Base-by-base conservation (phyloP, 345 rosid species). In the Bruguiera sexangula region DNA sequence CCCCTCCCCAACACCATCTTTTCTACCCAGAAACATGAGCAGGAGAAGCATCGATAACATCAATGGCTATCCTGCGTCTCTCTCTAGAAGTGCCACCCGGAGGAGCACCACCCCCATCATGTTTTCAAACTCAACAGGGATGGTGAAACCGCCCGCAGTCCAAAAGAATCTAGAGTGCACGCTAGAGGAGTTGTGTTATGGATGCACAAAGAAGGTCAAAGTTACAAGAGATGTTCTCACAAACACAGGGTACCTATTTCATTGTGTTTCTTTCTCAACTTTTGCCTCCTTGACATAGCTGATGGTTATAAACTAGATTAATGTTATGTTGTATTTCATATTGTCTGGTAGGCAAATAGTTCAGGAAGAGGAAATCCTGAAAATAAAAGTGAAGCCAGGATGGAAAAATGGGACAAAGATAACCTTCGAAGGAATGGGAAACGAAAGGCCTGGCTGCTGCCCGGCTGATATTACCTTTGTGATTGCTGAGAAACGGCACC, bases 401-500 rank as follows among this genome's bases (percentile, higher is more conserved):
- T 93, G 98, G 98, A 91, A 80, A 74, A 79, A 74, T 16, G 96
- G 97, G 55, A 93, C 96, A 0, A 86, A 78, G 81, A 79, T 89
- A 19, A 93, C 97, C 57, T 93, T 93, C n/a, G 87, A 89, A 80
- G 92, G 94, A 5, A 86, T 73, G 85, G 97, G 91, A 31, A 86
- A 81, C 32, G 92, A 93, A 82, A 77, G 81, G 43, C 81, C 82
- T n/a, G 91, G 93, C 1, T 62, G 69, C 50, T 76, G 53, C n/a
- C 84, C 96, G 0, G 89, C 94, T 0, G 97, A 93, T 39, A 59
- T 93, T 29, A 85, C 82, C 1, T 90, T 93, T 13, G 68, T 87
- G 63, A 70, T 93, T 6, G 78, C 76, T 0, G 97, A 91, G 86
- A 85, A 85, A 76, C 66, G 71, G 24, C 97, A 91, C 30, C 61